Evolutionary conservation across 1,139 yeast species (phyloP).

Genomic region (Nadsonia commutata): DNA sequence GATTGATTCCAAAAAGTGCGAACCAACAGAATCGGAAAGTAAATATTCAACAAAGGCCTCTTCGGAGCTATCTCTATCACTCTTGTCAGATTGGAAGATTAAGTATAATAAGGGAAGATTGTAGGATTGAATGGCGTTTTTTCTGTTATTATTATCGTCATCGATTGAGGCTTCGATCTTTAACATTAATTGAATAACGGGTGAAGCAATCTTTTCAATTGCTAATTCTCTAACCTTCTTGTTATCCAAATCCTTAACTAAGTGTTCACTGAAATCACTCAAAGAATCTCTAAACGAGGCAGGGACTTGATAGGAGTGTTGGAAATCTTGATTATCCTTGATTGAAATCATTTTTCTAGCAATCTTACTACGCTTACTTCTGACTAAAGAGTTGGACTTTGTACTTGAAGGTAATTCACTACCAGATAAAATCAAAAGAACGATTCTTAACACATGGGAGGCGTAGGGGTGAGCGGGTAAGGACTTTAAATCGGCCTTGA

Average conservation of each 20-base stretch:
- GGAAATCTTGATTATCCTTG: constrained; percentile 33
- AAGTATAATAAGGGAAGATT: constrained; percentile 13
- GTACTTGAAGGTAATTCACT: constrained; percentile 69
- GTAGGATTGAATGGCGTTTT: constrained; percentile 6
- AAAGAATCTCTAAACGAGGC: constrained; percentile 42
- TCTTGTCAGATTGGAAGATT: constrained; percentile 21
- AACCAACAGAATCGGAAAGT: constrained; percentile 76
- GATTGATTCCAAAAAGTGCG: constrained; percentile 70
- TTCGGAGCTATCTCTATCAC: constrained; percentile 45
- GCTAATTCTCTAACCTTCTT: constrained; percentile 52
- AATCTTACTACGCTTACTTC: constrained; percentile 77
- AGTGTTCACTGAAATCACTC: constrained; percentile 18
- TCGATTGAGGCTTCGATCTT: constrained; percentile 12
- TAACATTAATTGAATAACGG: constrained; percentile 72
- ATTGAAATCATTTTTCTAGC: constrained; percentile 90
- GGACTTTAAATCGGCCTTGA: constrained; percentile 40
- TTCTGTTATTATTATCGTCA: constrained; percentile 9
- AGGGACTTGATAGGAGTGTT: constrained; percentile 54
- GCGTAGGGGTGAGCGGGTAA: constrained; percentile 71
- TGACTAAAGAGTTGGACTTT: constrained; percentile 49
- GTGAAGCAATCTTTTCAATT: constrained; percentile 71
- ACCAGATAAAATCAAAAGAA: constrained; percentile 61
- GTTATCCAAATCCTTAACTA: constrained; percentile 27
- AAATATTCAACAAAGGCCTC: constrained; percentile 74
- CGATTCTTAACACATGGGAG: constrained; percentile 69